phyloP scores from a whole-genome alignment of 2,329 filamentous ascomycete species.

The Stylonectria norvegica region DNA sequence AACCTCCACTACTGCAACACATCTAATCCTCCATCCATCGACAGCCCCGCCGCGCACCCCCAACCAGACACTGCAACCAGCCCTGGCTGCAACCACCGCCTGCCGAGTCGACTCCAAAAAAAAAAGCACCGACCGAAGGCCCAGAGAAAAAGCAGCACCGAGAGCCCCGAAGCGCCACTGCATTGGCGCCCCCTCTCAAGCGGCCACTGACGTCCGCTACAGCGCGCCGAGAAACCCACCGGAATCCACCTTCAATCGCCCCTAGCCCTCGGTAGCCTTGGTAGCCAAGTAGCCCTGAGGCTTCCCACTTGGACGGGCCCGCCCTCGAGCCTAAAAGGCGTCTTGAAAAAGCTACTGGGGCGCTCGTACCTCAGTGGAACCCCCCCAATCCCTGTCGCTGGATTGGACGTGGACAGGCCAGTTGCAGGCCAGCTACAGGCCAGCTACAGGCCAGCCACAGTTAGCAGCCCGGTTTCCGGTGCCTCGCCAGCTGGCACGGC shows the following conservation, averaged over 20 bases:
- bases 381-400: conserved; percentile 15
- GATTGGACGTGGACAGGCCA: conserved; percentile 11
- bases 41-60: too few relatives aligned
- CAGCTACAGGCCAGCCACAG: too few relatives aligned
- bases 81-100: neutral
- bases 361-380: conserved; percentile 9
- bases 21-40: too few relatives aligned
- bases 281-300: too few relatives aligned
- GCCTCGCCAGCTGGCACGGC: too few relatives aligned
- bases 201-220: conserved; percentile 11
- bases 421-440: conserved; percentile 2
- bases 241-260: conserved; percentile 10
- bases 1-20: too few relatives aligned
- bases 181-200: conserved; percentile 11
- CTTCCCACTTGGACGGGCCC: too few relatives aligned
- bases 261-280: too few relatives aligned
- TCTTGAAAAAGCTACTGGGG: neutral
- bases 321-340: neutral
- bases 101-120: too few relatives aligned
- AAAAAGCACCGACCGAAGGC: conserved; percentile 5
- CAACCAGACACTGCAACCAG: too few relatives aligned
- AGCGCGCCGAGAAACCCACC: neutral
- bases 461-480: conserved; percentile 11
- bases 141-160: conserved; percentile 11
- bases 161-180: conserved; percentile 18